Evolutionary conservation across 768 basidiomycete species (phyloP).

Genomic region (Hebeloma cylindrosporum): DNA sequence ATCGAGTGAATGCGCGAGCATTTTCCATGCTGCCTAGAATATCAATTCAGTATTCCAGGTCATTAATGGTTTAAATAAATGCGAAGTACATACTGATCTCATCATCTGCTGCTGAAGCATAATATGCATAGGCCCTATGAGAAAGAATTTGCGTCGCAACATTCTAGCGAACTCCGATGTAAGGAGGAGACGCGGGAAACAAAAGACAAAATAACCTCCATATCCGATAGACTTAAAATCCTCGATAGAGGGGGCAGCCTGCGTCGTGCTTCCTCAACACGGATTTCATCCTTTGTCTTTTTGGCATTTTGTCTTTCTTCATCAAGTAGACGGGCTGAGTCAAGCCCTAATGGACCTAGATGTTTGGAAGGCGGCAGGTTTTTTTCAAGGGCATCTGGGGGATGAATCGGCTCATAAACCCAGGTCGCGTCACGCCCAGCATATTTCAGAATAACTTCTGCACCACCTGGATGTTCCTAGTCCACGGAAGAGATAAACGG

Average conservation of each 20-base stretch:
- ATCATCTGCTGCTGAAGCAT: conserved; percentile 85
- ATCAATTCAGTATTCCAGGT: not conserved
- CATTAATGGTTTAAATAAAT: not conserved
- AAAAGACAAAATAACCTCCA: conserved; percentile 57
- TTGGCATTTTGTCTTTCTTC: conserved; percentile 38
- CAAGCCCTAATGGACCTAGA: conserved; percentile 61
- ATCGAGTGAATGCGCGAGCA: conserved; percentile 74
- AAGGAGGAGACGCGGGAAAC: not conserved
- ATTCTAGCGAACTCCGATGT: conserved; percentile 38
- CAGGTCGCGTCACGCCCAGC: conserved; percentile 84
- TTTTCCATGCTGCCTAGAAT: conserved; percentile 63
- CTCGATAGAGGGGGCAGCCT: conserved; percentile 64
- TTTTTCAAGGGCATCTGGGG: conserved; percentile 75
- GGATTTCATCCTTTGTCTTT: conserved; percentile 68
- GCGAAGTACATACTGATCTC: conserved; percentile 59
- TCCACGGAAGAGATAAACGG: not conserved
- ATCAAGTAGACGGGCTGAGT: conserved; percentile 40
- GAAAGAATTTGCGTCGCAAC: conserved; percentile 73
- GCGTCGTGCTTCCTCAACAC: conserved; percentile 60
- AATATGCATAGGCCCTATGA: conserved; percentile 78
- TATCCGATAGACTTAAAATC: conserved; percentile 76
- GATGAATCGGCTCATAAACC: conserved; percentile 81
- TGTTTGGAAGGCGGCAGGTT: conserved; percentile 70
- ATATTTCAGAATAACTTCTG: conserved; percentile 78
- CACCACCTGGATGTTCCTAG: conserved; percentile 80